These are phyloP conservation scores for Citrullus colocynthis DNA, from an alignment of 306 rosid genomes.

Conservation along the genomic window DNA sequence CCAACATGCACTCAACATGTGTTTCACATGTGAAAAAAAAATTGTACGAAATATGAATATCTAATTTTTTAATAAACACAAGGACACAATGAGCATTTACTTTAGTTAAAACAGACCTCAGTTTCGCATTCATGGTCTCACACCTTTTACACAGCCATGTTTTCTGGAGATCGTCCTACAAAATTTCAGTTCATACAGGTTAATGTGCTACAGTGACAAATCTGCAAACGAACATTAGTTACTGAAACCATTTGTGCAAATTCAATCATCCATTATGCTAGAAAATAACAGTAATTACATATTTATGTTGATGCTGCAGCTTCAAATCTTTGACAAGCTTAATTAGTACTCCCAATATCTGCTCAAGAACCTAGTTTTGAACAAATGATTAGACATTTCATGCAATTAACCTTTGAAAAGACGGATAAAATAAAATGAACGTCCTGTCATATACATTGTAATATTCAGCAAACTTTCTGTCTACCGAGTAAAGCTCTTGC, in stretches of 20 bases:
- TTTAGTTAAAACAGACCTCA: constrained; percentile 42
- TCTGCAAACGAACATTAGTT: neutral
- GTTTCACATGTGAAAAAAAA: neutral
- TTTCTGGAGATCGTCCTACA: constrained; percentile 78
- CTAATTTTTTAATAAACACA: neutral
- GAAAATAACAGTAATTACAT: constrained; percentile 31
- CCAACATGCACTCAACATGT: neutral
- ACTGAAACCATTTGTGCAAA: neutral
- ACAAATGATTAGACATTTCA: constrained; percentile 8
- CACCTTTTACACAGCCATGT: constrained; percentile 91
- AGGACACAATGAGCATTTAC: neutral
- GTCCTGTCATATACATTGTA: constrained; percentile 40
- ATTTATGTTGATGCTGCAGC: constrained; percentile 86
- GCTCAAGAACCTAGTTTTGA: constrained; percentile 71
- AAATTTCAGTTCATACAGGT: constrained; percentile 1
- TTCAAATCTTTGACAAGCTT: constrained; percentile 89
- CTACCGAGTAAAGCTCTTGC: constrained; percentile 77
- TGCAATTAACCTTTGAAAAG: neutral
- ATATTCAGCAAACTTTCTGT: constrained; percentile 82
- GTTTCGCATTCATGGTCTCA: constrained; percentile 79
- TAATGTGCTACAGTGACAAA: neutral
- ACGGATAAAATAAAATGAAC: constrained; percentile 1
- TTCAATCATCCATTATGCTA: constrained; percentile 5
- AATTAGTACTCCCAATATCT: constrained; percentile 76
- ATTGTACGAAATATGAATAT: neutral